Percentiles rank a stretch among this genome's conserved stretches.
These are phyloP conservation scores for Aspergillus baeticus DNA, from an alignment of 495 filamentous ascomycete species.

Conservation along the genomic window DNA sequence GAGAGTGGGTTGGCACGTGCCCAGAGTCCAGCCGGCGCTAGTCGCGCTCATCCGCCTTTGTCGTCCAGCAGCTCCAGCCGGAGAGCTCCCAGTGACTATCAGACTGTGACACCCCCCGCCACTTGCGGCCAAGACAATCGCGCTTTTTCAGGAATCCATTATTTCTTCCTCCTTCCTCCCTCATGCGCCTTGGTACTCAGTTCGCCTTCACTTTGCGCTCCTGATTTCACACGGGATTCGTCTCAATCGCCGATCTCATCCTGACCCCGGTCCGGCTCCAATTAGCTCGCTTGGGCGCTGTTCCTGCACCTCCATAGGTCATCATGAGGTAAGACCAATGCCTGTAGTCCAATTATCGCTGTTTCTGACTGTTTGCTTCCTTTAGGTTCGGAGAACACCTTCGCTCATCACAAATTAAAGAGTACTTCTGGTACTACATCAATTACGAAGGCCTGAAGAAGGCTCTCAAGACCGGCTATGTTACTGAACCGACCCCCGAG, in stretches of 20 bases:
- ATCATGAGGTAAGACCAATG: constrained; percentile 21
- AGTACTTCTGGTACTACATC: constrained; percentile 97
- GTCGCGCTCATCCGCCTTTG: neutral
- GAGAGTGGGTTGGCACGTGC: neutral
- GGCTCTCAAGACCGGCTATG: constrained; percentile 73
- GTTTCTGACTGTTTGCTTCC: constrained; percentile 10
- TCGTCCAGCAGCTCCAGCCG: neutral
- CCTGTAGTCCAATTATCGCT: neutral
- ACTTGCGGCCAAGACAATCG: neutral
- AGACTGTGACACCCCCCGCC: neutral
- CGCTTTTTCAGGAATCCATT: neutral
- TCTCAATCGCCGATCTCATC: constrained; percentile 1
- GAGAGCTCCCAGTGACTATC: neutral
- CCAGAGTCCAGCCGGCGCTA: neutral
- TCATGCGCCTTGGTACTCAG: neutral
- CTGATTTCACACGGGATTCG: neutral
- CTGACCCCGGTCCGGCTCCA: neutral
- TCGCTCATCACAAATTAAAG: constrained; percentile 86
- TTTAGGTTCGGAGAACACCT: constrained; percentile 96
- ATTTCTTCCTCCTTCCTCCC: neutral
- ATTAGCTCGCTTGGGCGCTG: constrained; percentile 1
- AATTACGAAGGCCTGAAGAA: constrained; percentile 91
- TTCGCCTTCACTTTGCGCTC: neutral
- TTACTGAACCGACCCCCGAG: constrained; percentile 51
- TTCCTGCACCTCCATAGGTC: constrained; percentile 4